Conservation (phyloP, 2,329 filamentous ascomycete genomes). For the Aureobasidium zeae region DNA sequence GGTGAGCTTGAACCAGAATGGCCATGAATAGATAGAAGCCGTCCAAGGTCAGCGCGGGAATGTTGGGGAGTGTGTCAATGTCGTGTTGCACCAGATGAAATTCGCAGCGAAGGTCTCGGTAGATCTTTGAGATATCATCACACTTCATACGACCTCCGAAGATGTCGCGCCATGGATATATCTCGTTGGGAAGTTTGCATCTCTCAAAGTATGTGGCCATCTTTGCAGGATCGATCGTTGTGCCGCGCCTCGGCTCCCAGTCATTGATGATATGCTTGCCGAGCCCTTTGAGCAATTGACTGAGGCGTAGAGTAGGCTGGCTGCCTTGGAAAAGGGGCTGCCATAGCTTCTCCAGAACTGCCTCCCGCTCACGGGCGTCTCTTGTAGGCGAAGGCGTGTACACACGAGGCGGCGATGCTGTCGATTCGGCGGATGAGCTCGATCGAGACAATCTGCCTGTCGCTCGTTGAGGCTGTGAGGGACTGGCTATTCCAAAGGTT, state of each 20-base stretch:
- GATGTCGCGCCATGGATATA: slow-evolving; percentile 52
- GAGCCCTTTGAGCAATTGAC: slow-evolving; percentile 63
- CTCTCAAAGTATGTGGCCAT: slow-evolving; percentile 64
- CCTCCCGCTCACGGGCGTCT: slow-evolving; percentile 37
- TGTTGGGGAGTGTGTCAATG: slow-evolving; percentile 32
- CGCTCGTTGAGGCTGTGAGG: slow-evolving; percentile 18
- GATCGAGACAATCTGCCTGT: slow-evolving; percentile 20
- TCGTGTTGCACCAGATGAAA: slow-evolving; percentile 41
- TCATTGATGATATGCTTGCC: slow-evolving; percentile 65
- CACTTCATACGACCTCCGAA: slow-evolving; percentile 37
- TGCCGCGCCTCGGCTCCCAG: slow-evolving; percentile 54
- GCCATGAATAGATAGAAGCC: slow-evolving; percentile 56
- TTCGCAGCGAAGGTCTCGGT: slow-evolving; percentile 39
- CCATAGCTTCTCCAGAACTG: slow-evolving; percentile 64
- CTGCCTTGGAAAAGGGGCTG: slow-evolving; percentile 64
- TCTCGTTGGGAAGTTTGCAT: slow-evolving; percentile 55
- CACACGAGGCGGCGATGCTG: slow-evolving; percentile 39
- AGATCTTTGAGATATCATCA: slow-evolving; percentile 36
- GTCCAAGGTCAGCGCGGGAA: slow-evolving; percentile 38
- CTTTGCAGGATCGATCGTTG: slow-evolving; percentile 69
- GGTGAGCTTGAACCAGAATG: slow-evolving; percentile 63
- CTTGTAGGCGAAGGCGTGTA: slow-evolving; percentile 47
- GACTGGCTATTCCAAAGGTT: slow-evolving; percentile 30
- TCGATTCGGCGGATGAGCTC: slow-evolving; percentile 37
- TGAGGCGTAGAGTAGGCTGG: slow-evolving; percentile 57